These are phyloP conservation scores for Veloporphyrellus conicus DNA, from an alignment of 1,284 basidiomycete species.

Conservation along the genomic window DNA sequence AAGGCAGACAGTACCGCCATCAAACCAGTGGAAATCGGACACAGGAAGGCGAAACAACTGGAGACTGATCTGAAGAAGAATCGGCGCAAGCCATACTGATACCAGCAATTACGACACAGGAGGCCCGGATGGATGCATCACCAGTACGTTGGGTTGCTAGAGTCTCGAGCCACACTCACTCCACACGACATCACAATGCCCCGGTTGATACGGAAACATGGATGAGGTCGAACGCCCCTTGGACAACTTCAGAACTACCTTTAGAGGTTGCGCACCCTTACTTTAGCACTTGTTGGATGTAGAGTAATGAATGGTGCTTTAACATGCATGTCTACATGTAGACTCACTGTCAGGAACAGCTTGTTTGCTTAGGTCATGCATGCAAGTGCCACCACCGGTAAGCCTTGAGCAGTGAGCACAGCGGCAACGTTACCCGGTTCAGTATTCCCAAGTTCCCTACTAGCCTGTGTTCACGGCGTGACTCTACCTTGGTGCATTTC, in stretches of 20 bases:
- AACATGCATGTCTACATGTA: background rate
- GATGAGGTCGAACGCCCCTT: constrained; percentile 7
- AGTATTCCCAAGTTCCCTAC: background rate
- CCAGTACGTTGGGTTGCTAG: constrained; percentile 28
- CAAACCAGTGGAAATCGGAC: constrained; percentile 89
- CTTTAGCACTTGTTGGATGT: constrained; percentile 6
- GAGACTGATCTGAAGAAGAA: constrained; percentile 82
- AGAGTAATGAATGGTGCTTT: constrained; percentile 1
- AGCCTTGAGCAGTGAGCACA: too few species aligned
- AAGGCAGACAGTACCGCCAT: constrained; percentile 82
- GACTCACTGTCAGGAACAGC: too few species aligned
- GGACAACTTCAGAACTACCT: background rate
- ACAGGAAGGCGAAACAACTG: constrained; percentile 78
- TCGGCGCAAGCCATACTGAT: constrained; percentile 68
- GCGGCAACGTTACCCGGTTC: background rate
- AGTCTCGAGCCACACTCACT: constrained; percentile 21
- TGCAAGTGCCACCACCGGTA: too few species aligned
- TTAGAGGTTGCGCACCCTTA: background rate
- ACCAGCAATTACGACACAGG: background rate
- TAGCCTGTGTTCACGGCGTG: background rate
- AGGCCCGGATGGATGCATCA: constrained; percentile 9
- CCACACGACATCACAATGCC: constrained; percentile 10
- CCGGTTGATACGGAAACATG: constrained; percentile 5
- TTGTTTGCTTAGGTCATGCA: constrained; percentile 21
- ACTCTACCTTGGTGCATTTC: background rate